Evolutionary conservation across 331 rosid genomes (phyloP), one percentile per base, ranked within the genome.

Genomic region (Prunus yedoensis): DNA sequence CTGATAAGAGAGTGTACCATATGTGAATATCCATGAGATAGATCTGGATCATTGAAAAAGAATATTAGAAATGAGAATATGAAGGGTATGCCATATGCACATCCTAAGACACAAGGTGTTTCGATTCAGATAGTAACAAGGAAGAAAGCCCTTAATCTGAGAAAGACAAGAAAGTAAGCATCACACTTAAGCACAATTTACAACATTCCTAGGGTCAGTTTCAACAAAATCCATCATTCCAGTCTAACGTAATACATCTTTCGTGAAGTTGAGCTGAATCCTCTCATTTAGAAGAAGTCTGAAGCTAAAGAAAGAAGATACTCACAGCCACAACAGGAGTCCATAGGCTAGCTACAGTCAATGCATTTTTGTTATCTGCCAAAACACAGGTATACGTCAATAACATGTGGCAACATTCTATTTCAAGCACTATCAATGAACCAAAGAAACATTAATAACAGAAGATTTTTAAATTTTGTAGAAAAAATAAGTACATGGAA

Each of bases 321-420:
- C 99, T 92, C 85, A 95, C 99, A 76, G 97, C 97, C 81, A 92
- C 85, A 75, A 95, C 97, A 81, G 99, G 97, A 83, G 96, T 88
- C 99, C 99, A 95, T 65, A 95, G 80, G 89, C 94, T 86, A 72
- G 77, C 88, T 46, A 95, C 8, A 15, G 99, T 95, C 69, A 88
- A 85, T 68, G 62, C 80, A 78, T 95, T 92, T 53, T 92, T 71
- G 85, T 95, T 95, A 1, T 83, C 99, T 95, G 97, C 85, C 83
- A 80, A 81, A 80, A 67, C 63, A 70, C 52, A 81, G 62, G 47
- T 56, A 79, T 35, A 74, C 9, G 73, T 94, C 67, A 85, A 70
- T 52, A 63, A 52, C 50, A 74, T 73, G 57, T 20, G 73, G 63
- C 71, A 74, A 59, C 49, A 74, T 59, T 47, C 25, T 16, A 43